These are phyloP conservation scores for Phlebopus sp. DNA, from an alignment of 1,284 basidiomycete species.

Conservation along the genomic window DNA sequence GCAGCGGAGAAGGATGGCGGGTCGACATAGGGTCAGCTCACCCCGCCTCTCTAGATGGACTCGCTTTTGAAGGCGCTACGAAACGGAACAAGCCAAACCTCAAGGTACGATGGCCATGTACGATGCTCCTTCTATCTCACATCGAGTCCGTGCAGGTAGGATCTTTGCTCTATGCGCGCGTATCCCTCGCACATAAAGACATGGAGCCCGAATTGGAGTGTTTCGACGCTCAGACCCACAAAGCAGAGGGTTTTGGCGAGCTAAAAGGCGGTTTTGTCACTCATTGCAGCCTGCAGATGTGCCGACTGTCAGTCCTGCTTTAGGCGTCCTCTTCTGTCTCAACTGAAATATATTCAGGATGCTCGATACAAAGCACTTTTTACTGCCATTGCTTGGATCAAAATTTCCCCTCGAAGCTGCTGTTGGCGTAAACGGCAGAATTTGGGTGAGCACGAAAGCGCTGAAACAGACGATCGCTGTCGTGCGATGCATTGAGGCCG, in stretches of 20 bases:
- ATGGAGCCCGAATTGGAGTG: conserved; percentile 90
- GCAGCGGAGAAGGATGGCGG: conserved; percentile 75
- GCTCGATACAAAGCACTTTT: conserved; percentile 69
- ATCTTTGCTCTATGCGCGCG: conserved; percentile 75
- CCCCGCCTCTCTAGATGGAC: conserved; percentile 68
- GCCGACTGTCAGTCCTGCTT: conserved; percentile 60
- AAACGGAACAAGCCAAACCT: conserved; percentile 83
- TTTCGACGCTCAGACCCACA: conserved; percentile 81
- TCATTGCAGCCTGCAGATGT: conserved; percentile 73
- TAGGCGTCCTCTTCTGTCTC: conserved; percentile 3
- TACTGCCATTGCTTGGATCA: conserved; percentile 70
- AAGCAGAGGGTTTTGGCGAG: conserved; percentile 81
- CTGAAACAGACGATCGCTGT: conserved; percentile 65
- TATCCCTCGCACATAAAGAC: conserved; percentile 83
- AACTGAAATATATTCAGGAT: conserved; percentile 47
- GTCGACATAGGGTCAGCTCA: conserved; percentile 84
- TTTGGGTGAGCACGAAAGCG: conserved; percentile 76
- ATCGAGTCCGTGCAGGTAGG: conserved; percentile 61
- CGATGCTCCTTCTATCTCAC: background rate
- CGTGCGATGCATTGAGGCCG: conserved; percentile 67
- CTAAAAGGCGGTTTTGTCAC: conserved; percentile 77
- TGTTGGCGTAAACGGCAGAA: conserved; percentile 77
- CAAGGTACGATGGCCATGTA: conserved; percentile 47
- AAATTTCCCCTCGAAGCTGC: conserved; percentile 76
- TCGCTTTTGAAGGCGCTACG: conserved; percentile 85